These are phyloP conservation scores for Waitea zeae DNA, from an alignment of 1,284 basidiomycete species.

Conservation along the genomic window DNA sequence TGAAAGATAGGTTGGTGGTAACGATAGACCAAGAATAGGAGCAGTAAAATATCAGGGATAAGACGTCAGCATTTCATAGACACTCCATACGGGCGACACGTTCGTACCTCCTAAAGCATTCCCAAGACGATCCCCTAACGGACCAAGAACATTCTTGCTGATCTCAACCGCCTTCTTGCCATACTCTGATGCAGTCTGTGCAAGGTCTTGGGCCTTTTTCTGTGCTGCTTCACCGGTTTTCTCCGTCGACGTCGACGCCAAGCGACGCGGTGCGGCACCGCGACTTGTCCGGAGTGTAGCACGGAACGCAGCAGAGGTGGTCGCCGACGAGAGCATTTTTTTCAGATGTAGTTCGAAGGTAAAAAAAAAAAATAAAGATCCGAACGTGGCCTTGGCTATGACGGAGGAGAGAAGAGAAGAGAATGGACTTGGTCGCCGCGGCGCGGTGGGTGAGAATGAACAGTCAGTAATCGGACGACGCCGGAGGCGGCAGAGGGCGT, in stretches of 20 bases:
- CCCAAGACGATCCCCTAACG: conserved; percentile 40
- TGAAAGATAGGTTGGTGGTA: neutral
- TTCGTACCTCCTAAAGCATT: conserved; percentile 46
- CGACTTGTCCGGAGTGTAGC: too few species aligned
- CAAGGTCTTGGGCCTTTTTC: conserved; percentile 25
- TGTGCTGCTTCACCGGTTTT: neutral
- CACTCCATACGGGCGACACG: neutral
- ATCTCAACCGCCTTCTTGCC: conserved; percentile 33
- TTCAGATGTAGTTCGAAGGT: too few species aligned
- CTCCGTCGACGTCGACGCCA: neutral
- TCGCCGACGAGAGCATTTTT: too few species aligned
- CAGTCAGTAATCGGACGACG: too few species aligned
- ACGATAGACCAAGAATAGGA: neutral
- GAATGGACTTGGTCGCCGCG: too few species aligned
- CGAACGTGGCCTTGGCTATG: too few species aligned
- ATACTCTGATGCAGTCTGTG: conserved; percentile 38
- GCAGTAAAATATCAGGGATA: conserved; percentile 1
- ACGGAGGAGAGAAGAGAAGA: too few species aligned
- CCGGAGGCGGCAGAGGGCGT: too few species aligned
- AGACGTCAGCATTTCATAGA: neutral
- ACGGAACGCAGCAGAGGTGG: too few species aligned
- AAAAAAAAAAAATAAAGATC: too few species aligned
- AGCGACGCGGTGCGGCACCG: too few species aligned
- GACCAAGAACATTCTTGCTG: conserved; percentile 37
- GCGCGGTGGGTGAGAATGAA: too few species aligned